Evolutionary conservation across 768 basidiomycete genomes (phyloP).

Genomic region (Ramaria sp.): DNA sequence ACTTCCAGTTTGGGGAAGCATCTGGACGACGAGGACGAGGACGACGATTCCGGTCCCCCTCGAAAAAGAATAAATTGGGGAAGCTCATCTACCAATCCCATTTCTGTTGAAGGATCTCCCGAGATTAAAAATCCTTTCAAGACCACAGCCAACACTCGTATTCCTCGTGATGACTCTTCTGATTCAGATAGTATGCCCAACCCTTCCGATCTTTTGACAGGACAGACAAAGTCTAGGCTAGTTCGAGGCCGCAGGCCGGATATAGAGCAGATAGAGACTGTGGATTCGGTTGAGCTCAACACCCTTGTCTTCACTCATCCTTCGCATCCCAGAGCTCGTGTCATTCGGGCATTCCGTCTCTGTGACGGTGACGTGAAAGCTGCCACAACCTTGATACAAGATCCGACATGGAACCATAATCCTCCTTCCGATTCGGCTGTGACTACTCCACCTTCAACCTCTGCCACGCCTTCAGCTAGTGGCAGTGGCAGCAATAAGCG

Average conservation of each 20-base stretch:
- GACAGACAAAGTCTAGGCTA: constrained; percentile 42
- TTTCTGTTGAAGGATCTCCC: constrained; percentile 31
- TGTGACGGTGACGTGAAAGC: constrained; percentile 8
- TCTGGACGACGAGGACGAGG: constrained; percentile 27
- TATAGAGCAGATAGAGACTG: neutral
- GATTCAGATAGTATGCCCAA: constrained; percentile 64
- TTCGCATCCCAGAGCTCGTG: constrained; percentile 9
- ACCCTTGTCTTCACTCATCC: constrained; percentile 27
- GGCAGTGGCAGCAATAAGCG: constrained; percentile 51
- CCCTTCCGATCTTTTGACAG: constrained; percentile 26
- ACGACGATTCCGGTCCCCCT: constrained; percentile 49
- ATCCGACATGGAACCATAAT: constrained; percentile 5
- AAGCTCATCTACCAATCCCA: constrained; percentile 22
- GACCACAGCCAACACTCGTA: constrained; percentile 35
- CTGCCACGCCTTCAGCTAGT: constrained; percentile 21
- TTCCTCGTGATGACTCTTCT: constrained; percentile 34
- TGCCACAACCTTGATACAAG: constrained; percentile 6
- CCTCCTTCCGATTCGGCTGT: neutral
- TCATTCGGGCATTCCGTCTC: constrained; percentile 3
- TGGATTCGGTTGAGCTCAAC: constrained; percentile 6
- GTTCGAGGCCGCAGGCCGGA: constrained; percentile 34
- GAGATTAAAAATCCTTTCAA: constrained; percentile 36
- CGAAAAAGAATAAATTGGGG: constrained; percentile 61
- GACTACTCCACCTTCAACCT: constrained; percentile 16
- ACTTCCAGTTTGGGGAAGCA: constrained; percentile 23